Evolutionary conservation across 306 rosid genomes (phyloP), one percentile per base, ranked within the genome.

Genomic region (Rubus idaeus): DNA sequence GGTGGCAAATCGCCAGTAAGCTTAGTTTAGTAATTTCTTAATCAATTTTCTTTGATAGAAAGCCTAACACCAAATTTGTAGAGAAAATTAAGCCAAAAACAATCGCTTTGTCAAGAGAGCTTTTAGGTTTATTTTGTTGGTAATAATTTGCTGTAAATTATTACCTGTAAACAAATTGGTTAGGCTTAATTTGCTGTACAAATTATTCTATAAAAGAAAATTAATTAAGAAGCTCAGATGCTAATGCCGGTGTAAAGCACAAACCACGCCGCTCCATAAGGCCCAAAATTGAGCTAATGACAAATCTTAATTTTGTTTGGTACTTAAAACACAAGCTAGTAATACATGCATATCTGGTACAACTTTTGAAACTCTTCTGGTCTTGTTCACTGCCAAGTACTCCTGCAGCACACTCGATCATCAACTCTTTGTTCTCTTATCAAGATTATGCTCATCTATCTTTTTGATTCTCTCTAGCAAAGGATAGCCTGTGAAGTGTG

Each of bases 341-440:
- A 14, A 62, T 2, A 62, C 67, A 62, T 62, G 67, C 67, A 62
- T 58, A 75, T 18, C 66, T 30, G 56, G 39, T 51, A 20, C 37
- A 64, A 30, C 78, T 67, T 12, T 47, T 44, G 16, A 68, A 50
- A 58, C 77, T 58, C 73, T 67, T 30, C 67, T 30, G 67, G 18
- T 35, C 3, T 12, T 75, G 12, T 71, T 58, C 49, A 55, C 6
- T 70, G 86, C 86, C 83, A 75, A 23, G 80, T 75, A 76, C 75
- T 45, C 78, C 71, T 37, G 63, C 77, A 41, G 63, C 77, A 41
- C 18, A 68, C 35, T 30, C 35, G 35, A 60, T 78, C 74, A 11
- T 30, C 78, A 39, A 23, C 50, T 56, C 80, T 70, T 55, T 75
- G 83, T 75, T 75, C 57, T 39, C 44, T 47, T 75, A 37, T 62